Base-by-base conservation (phyloP, 176 grass and related monocot genomes). In the Triticum turgidum region DNA sequence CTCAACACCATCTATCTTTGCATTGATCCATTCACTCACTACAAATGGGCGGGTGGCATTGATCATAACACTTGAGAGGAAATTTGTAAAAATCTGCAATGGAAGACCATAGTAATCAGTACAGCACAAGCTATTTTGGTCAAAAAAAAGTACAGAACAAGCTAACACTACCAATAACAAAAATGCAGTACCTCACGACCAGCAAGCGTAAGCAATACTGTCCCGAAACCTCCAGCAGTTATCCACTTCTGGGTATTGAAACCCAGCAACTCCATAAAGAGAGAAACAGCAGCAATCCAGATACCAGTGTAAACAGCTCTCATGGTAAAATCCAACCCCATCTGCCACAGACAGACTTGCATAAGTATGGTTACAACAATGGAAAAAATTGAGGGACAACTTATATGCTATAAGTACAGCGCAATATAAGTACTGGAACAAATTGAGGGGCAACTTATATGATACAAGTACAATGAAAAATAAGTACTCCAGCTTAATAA, bases 231-330 rank as follows among this genome's bases (percentile, higher is more conserved):
- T 88, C 97, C 94, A 78, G 97, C 94, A 87, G 94, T 99, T 52
- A 99, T 85, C 88, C 94, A 96, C 87, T 91, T 99, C 83, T 99
- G 94, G 86, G 97, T 99, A 76, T 93, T 96, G 86, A 98, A 96
- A 74, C 93, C 96, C 82, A 96, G 84, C 90, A 99, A 94, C 76
- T 99, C 94, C 97, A 99, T 94, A 65, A 96, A 99, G 67, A 99
- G 88, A 85, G 94, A 91, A 88, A 88, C 14, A 63, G 97, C 89
- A 87, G 97, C 97, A 80, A 94, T 90, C 97, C 97, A 96, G 65
- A 96, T 82, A 88, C 94, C 92, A 79, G 91, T 96, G 69, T 99
- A 99, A 82, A 96, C 85, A 80, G 94, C 94, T 91, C 88, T 99
- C 74, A 65, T 75, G 81, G 87, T 86, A 90, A 99, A 99, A 86